Percentiles rank a stretch among this genome's conserved stretches.
Conservation (phyloP, 2,329 filamentous ascomycete species). For the Trichophyton mentagrophytes region DNA sequence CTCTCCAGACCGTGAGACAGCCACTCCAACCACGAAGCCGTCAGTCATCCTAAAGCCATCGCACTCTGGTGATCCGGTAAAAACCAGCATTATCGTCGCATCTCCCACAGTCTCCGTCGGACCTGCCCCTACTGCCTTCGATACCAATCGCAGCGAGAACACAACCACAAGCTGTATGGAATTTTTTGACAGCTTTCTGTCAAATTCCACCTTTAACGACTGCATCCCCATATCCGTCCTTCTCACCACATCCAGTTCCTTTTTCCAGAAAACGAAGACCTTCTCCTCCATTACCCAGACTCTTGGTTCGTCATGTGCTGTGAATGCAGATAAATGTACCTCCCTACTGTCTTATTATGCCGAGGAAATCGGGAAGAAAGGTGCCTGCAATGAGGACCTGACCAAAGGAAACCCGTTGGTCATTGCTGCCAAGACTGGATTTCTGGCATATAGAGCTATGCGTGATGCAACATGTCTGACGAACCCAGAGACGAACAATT, state of each 20-base stretch:
- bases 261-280: conserved; percentile 67
- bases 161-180: conserved; percentile 42
- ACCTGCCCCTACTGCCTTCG: conserved; percentile 52
- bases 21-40: neutral
- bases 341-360: conserved; percentile 53
- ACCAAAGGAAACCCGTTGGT: conserved; percentile 55
- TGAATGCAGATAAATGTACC: conserved; percentile 53
- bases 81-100: conserved; percentile 6
- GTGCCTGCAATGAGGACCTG: conserved; percentile 62
- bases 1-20: neutral
- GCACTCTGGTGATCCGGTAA: neutral
- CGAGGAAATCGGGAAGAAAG: conserved; percentile 45
- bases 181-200: conserved; percentile 55
- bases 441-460: conserved; percentile 63
- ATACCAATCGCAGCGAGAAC: conserved; percentile 50
- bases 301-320: conserved; percentile 65
- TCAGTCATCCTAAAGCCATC: neutral
- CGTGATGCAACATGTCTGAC: conserved; percentile 72
- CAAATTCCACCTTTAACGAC: conserved; percentile 51
- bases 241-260: conserved; percentile 67
- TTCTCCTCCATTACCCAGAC: conserved; percentile 59
- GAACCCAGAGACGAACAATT: conserved; percentile 51
- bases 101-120: conserved; percentile 12
- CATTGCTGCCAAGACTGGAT: conserved; percentile 58
- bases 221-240: conserved; percentile 80